Percentiles rank a stretch among this genome's conserved stretches.
Conservation (phyloP, 768 basidiomycete species). For the Leccinellum luteum region DNA sequence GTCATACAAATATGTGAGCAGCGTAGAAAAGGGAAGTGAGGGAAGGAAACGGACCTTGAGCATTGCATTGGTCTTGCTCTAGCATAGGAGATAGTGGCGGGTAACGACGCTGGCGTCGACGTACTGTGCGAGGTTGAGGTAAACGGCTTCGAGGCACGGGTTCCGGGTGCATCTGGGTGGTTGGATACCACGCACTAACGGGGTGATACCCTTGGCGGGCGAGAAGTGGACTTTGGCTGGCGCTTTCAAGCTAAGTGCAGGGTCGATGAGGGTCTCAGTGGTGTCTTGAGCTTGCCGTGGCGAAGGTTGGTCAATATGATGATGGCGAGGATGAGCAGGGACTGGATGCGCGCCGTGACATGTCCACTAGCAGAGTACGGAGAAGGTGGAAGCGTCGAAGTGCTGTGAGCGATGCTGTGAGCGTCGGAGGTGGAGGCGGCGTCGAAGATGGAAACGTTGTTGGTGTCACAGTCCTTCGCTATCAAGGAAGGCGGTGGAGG, state of each 20-base stretch:
- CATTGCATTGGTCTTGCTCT: constrained; percentile 79
- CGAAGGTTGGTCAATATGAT: constrained; percentile 26
- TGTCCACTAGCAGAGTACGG: constrained; percentile 9
- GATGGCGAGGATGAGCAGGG: constrained; percentile 23
- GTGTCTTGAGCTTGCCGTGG: constrained; percentile 10
- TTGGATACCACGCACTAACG: constrained; percentile 53
- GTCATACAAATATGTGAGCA: neutral
- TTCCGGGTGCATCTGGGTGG: constrained; percentile 56
- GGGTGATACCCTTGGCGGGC: constrained; percentile 58
- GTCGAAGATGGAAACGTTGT: constrained; percentile 25
- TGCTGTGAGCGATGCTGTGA: constrained; percentile 28
- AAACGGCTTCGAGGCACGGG: constrained; percentile 61
- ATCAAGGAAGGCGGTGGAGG: constrained; percentile 1
- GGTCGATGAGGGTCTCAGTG: neutral
- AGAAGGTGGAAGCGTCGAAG: constrained; percentile 22
- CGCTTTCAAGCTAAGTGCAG: neutral
- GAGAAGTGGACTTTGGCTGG: constrained; percentile 20
- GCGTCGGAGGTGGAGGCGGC: constrained; percentile 25
- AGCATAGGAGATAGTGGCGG: constrained; percentile 62
- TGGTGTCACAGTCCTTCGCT: constrained; percentile 22
- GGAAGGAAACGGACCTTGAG: constrained; percentile 48
- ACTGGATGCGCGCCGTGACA: neutral
- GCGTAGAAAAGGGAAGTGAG: neutral
- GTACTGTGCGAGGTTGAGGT: constrained; percentile 76
- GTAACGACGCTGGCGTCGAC: constrained; percentile 55